A percentile compares a stretch with the other conserved stretches of the same genome.
Conservation (phyloP, 176 grass and related monocot species). For the Avena atlantica region DNA sequence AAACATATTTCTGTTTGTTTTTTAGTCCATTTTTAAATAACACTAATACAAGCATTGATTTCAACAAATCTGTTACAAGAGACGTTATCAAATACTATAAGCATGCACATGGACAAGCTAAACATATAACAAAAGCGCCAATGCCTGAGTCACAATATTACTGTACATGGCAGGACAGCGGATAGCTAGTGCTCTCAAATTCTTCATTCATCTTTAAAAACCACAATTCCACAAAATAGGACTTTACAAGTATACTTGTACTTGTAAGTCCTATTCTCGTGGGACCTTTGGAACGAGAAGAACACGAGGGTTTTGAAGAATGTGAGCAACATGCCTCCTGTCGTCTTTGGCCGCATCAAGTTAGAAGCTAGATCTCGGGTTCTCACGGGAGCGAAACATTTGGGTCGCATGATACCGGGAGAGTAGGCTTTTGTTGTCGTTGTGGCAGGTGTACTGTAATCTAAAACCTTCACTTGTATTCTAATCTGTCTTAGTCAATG, state of each 20-base stretch:
- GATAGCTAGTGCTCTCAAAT: neutral
- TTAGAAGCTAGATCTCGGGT: too few species aligned
- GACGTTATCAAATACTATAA: constrained; percentile 3
- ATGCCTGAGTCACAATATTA: neutral
- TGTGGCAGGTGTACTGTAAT: too few species aligned
- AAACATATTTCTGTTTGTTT: neutral
- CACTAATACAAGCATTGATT: neutral
- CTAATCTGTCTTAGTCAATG: too few species aligned
- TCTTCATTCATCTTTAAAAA: neutral
- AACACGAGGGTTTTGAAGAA: too few species aligned
- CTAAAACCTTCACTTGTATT: too few species aligned
- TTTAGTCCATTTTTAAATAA: neutral
- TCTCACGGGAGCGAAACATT: too few species aligned
- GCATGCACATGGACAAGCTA: neutral
- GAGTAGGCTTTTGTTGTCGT: too few species aligned
- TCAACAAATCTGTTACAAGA: neutral
- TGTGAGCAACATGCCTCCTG: too few species aligned
- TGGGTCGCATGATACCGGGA: too few species aligned
- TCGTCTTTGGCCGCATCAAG: too few species aligned
- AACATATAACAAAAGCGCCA: neutral
- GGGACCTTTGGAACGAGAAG: too few species aligned
- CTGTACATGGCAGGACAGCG: constrained; percentile 4
- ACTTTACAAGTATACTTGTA: neutral
- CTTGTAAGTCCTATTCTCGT: too few species aligned
- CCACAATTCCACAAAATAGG: neutral